Percentiles rank a stretch among this genome's conserved stretches.
Conservation (phyloP, 495 filamentous ascomycete genomes). For the Jackrogersella minutella region DNA sequence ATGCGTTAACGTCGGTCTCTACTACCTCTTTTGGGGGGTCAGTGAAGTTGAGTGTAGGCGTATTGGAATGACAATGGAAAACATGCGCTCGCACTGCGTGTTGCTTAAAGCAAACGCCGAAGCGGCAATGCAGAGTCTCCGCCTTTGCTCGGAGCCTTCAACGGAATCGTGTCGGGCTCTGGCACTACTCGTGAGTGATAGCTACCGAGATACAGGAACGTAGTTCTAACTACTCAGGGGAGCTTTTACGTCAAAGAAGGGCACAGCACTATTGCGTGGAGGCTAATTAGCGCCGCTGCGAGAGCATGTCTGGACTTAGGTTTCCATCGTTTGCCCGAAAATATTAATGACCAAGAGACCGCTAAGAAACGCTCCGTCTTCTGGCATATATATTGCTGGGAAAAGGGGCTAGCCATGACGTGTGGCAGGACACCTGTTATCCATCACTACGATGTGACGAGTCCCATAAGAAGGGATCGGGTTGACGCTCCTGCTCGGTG, state of each 20-base stretch:
- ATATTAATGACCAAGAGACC: constrained; percentile 38
- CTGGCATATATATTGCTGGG: constrained; percentile 67
- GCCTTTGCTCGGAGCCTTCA: constrained; percentile 41
- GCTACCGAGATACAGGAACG: background rate
- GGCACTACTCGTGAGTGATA: constrained; percentile 36
- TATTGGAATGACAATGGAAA: constrained; percentile 26
- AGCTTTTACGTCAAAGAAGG: constrained; percentile 40
- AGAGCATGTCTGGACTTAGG: constrained; percentile 36
- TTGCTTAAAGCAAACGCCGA: constrained; percentile 24
- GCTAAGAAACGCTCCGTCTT: constrained; percentile 55
- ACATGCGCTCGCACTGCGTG: constrained; percentile 17
- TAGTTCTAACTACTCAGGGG: constrained; percentile 17
- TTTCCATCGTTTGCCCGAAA: constrained; percentile 39
- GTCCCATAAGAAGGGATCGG: background rate
- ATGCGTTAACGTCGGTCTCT: constrained; percentile 63
- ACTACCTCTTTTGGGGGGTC: constrained; percentile 59
- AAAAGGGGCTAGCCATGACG: constrained; percentile 67
- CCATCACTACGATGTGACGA: constrained; percentile 69
- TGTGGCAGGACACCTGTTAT: constrained; percentile 67
- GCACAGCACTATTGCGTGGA: constrained; percentile 40
- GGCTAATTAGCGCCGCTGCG: constrained; percentile 32
- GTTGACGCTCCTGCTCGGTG: constrained; percentile 6
- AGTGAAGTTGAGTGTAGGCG: constrained; percentile 2
- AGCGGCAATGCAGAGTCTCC: constrained; percentile 31
- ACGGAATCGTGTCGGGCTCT: constrained; percentile 38